A percentile compares a stretch with the other conserved stretches of the same genome.
phyloP scores from a whole-genome alignment of 75 land plant species.

The Isoetes taiwanensis region DNA sequence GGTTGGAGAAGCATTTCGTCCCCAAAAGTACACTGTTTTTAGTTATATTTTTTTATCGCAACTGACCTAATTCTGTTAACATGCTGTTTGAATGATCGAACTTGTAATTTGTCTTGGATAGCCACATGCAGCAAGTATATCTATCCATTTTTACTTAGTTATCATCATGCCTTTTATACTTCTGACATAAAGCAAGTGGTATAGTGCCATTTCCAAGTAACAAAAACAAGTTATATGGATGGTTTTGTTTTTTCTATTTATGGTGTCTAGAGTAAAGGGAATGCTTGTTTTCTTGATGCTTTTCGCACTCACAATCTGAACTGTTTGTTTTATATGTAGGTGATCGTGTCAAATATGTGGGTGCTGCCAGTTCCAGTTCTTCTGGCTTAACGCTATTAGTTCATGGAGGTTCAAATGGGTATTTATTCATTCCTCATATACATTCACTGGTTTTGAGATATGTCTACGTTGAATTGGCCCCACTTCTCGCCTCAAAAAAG shows the following conservation, averaged over 20 bases:
- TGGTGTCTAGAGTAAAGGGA: neutral
- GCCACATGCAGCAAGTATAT: neutral
- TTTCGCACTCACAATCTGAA: neutral
- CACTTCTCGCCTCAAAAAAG: no score
- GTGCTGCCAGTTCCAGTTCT: conserved; percentile 19
- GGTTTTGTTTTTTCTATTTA: no score
- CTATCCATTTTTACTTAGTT: no score
- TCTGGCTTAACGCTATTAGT: conserved; percentile 19
- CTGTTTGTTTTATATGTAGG: conserved; percentile 8
- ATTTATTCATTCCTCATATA: neutral
- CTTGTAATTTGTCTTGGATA: neutral
- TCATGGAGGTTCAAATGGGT: conserved; percentile 30
- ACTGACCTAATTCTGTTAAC: no score
- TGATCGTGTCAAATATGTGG: conserved; percentile 32
- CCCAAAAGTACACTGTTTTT: no score
- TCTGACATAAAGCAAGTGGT: no score
- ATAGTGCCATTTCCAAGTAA: no score
- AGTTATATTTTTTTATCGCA: conserved; percentile 8
- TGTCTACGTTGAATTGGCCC: neutral
- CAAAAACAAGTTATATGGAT: no score
- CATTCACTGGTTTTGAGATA: neutral
- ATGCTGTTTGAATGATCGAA: no score
- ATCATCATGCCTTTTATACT: no score
- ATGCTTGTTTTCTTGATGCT: neutral
- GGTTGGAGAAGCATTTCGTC: conserved; percentile 17